A percentile compares a stretch with the other conserved stretches of the same genome.
Evolutionary conservation across 257 asterid species (phyloP).

Genomic region (Scutellaria baicalensis): DNA sequence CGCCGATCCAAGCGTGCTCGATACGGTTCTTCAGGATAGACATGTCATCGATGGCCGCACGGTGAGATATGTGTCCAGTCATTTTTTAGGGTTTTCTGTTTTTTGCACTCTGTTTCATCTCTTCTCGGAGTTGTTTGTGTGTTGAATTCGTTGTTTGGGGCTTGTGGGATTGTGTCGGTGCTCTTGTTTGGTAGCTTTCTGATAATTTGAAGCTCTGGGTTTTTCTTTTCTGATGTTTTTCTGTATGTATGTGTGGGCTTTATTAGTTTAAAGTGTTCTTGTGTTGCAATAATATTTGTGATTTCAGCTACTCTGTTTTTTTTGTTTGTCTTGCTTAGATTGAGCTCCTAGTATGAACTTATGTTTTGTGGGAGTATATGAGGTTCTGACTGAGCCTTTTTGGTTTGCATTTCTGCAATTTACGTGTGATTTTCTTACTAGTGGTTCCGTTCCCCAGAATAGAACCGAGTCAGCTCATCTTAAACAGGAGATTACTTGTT

Average conservation of each 20-base stretch:
- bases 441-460: too few species aligned
- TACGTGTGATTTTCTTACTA: too few species aligned
- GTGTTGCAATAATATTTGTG: not conserved
- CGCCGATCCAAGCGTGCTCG: conserved; percentile 66
- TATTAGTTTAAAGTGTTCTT: not conserved
- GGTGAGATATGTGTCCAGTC: conserved; percentile 26
- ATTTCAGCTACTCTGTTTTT: not conserved
- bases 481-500: not conserved
- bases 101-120: not conserved
- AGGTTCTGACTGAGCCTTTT: not conserved
- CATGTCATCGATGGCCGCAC: conserved; percentile 82
- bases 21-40: conserved; percentile 66
- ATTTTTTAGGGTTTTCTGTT: not conserved
- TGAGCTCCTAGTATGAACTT: not conserved
- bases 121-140: too few species aligned
- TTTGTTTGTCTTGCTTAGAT: not conserved
- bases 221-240: too few species aligned
- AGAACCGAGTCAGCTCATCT: not conserved
- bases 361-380: not conserved
- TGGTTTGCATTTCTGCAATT: not conserved
- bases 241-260: too few species aligned
- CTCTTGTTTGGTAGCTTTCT: not conserved
- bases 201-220: too few species aligned
- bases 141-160: not conserved
- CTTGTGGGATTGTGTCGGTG: not conserved